Evolutionary conservation across 2,329 filamentous ascomycete species (phyloP).

Genomic region (Nemania diffusa): DNA sequence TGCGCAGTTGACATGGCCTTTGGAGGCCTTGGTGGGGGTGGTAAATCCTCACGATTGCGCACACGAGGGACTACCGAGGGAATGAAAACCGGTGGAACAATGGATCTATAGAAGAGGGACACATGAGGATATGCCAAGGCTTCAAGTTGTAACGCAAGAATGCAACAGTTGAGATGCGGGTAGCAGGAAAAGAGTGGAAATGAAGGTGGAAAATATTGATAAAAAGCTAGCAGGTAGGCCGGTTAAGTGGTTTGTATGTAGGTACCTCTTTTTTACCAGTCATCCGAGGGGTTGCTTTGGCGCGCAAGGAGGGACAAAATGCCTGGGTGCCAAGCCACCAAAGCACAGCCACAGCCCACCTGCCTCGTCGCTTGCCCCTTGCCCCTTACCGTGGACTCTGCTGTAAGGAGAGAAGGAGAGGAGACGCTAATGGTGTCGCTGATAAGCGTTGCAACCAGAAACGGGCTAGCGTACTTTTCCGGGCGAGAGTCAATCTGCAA

Average conservation of each 20-base stretch:
- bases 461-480: conserved; percentile 28
- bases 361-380: neutral
- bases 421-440: conserved; percentile 13
- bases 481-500: conserved; percentile 28
- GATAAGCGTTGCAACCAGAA: conserved; percentile 31
- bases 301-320: neutral
- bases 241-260: neutral
- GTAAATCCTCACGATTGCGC: conserved; percentile 11
- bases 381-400: neutral
- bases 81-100: neutral
- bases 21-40: conserved; percentile 17
- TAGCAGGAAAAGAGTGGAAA: neutral
- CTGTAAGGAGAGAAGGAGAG: neutral
- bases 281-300: conserved; percentile 28
- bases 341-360: conserved; percentile 26
- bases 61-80: neutral
- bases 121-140: neutral
- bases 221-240: neutral
- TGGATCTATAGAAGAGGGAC: neutral
- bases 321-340: conserved; percentile 23
- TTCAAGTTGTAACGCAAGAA: neutral
- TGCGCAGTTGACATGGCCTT: conserved; percentile 31
- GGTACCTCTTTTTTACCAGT: conserved; percentile 21
- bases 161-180: neutral
- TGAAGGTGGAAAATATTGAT: neutral